phyloP scores from a whole-genome alignment of 306 rosid genomes.

The Casuarina glauca region DNA sequence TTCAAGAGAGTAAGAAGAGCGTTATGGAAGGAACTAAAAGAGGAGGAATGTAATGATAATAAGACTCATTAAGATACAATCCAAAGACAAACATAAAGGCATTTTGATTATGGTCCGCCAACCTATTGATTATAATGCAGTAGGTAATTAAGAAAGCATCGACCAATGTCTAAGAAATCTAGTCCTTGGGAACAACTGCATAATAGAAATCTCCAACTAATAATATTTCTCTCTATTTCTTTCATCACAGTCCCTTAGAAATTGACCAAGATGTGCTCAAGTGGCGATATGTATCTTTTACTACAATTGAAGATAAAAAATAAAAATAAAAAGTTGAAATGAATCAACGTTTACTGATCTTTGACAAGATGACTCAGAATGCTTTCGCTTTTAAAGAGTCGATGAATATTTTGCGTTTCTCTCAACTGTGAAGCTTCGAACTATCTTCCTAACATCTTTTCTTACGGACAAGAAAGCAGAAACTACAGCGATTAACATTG shows the following conservation, averaged over 20 bases:
- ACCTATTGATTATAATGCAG: no score
- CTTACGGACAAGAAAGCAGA: slow-evolving; percentile 68
- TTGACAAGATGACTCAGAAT: background rate
- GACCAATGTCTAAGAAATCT: background rate
- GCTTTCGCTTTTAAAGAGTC: background rate
- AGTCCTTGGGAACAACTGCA: background rate
- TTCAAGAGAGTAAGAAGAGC: no score
- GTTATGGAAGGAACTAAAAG: no score
- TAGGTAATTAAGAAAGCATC: no score
- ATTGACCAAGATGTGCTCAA: no score
- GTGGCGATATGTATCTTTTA: no score
- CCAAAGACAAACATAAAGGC: no score
- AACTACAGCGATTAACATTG: slow-evolving; percentile 54
- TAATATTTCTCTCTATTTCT: no score
- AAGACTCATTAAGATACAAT: no score
- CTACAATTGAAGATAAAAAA: slow-evolving; percentile 1
- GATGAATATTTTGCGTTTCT: slow-evolving; percentile 19
- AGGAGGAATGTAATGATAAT: no score
- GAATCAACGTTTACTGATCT: background rate
- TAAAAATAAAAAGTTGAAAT: background rate
- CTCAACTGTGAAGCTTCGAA: slow-evolving; percentile 45
- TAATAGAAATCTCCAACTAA: background rate
- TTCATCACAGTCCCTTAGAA: no score
- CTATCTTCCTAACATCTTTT: slow-evolving; percentile 73
- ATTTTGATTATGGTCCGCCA: no score